Evolutionary conservation across 2,329 filamentous ascomycete genomes (phyloP), one percentile per base, ranked within the genome.

Genomic region (Claviceps monticola): DNA sequence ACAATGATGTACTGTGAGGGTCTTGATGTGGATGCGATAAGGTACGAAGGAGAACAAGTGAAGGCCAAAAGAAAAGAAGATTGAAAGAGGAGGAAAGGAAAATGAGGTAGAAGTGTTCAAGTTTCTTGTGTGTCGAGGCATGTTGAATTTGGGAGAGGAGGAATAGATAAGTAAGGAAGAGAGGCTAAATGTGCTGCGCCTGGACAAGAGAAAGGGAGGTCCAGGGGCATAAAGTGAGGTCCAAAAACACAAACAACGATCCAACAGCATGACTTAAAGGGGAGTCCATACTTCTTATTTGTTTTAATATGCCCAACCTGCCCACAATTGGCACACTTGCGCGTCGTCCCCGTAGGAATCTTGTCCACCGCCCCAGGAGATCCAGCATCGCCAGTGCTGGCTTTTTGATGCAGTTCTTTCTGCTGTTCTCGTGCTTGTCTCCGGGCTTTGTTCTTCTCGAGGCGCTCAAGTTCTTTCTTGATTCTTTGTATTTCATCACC

Each of bases 251-350:
- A 55, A 56, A 53, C 51, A 43, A 48, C 65, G 67, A 62, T 67
- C 64, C 62, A 66, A 68, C 26, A 58, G 50, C 43, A 54, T 51
- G 46, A 53, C 56, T 41, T 61, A 57, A 57, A 62, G 58, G 54
- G 62, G 64, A 55, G 61, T 52, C 68, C 75, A 70, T 79, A 93
- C 88, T 96, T 97, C 73, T 96, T 95, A 74, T 97, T 97, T 47
- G 91, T 97, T 71, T 96, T 96, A 74, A 98, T 98, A 64, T 98
- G 93, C 36, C 93, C 93, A 51, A 95, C 86, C 67, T 93, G 86
- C 49, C 93, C 93, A 70, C 93, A 98, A 68, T 96, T 97, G 58
- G 93, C 93, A 71, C 93, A 98, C 72, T 97, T 97, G 61, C 94
- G 79, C 37, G 84, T 84, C 52, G 88, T 94, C 55, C 83, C 82